A percentile compares a stretch with the other conserved stretches of the same genome.
Conservation (phyloP, 352 stramenopile genomes). For the Pythium myriotylum region DNA sequence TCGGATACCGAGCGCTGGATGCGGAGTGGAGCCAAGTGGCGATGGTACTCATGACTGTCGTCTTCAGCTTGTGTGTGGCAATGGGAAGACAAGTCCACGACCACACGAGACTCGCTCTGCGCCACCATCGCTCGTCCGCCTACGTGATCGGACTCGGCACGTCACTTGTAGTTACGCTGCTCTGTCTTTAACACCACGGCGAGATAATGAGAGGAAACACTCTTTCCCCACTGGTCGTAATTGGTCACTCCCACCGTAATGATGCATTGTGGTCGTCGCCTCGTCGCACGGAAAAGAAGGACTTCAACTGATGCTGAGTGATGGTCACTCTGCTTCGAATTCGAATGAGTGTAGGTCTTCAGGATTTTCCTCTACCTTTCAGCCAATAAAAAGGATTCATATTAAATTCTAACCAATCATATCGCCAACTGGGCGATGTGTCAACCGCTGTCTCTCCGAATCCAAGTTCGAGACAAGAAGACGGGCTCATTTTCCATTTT, state of each 20-base stretch:
- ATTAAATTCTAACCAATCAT: conserved; percentile 9
- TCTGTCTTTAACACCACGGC: not conserved
- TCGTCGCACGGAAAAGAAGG: not conserved
- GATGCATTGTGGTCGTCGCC: not conserved
- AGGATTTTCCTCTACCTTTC: not conserved
- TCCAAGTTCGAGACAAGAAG: not conserved
- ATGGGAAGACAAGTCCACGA: not conserved
- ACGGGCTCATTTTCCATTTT: conserved; percentile 9
- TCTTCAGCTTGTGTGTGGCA: not conserved
- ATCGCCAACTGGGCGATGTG: conserved; percentile 1
- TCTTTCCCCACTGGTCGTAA: no score
- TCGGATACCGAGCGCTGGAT: conserved; percentile 12
- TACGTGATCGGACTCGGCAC: conserved; percentile 1
- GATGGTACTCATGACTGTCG: not conserved
- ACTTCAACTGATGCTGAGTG: conserved; percentile 1
- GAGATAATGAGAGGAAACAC: no score
- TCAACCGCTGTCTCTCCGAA: not conserved
- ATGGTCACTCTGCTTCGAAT: conserved; percentile 1
- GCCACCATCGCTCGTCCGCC: not conserved
- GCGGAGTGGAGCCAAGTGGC: not conserved
- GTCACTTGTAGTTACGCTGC: not conserved
- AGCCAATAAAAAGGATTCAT: conserved; percentile 2
- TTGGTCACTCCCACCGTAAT: conserved; percentile 3
- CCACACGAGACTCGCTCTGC: not conserved
- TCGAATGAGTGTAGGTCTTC: not conserved